Conservation (phyloP, 805 yeast genomes). For the Ogataea pignaliae region DNA sequence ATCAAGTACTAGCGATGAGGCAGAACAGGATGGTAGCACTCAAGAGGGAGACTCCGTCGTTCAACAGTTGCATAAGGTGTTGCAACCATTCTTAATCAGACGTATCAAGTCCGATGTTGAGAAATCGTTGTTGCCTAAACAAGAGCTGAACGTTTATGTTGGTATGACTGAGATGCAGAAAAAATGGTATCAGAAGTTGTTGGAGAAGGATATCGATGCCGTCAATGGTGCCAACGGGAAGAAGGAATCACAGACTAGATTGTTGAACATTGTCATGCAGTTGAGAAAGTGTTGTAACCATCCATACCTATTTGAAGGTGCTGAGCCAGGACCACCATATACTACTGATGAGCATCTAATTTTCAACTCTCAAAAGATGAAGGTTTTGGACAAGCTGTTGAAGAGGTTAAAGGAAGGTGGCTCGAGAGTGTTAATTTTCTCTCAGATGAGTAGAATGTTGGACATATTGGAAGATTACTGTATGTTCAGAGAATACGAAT, state of each 20-base stretch:
- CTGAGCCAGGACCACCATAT: conserved; percentile 97
- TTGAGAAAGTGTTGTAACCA: conserved; percentile 95
- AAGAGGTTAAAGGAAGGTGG: conserved; percentile 70
- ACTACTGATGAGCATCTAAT: conserved; percentile 94
- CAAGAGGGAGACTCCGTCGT: conserved; percentile 72
- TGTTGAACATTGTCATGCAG: conserved; percentile 94
- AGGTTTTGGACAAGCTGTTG: conserved; percentile 77
- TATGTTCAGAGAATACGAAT: conserved; percentile 72
- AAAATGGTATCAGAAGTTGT: conserved; percentile 81
- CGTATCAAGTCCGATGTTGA: conserved; percentile 93
- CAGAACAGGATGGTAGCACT: conserved; percentile 53
- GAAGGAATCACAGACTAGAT: conserved; percentile 86
- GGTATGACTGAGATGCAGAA: conserved; percentile 96
- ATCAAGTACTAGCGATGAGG: conserved; percentile 21
- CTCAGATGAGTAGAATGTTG: conserved; percentile 87
- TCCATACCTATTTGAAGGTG: conserved; percentile 97
- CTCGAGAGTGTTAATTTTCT: conserved; percentile 84
- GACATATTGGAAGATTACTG: conserved; percentile 94
- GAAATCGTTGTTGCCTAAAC: conserved; percentile 82
- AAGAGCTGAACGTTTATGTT: conserved; percentile 82
- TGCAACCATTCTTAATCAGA: conserved; percentile 82
- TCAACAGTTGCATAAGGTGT: conserved; percentile 80
- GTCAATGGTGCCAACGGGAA: conserved; percentile 93
- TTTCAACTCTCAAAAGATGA: conserved; percentile 87
- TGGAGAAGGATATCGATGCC: conserved; percentile 93